Evolutionary conservation across 192 early-diverging fungal species (phyloP), one percentile per base, ranked within the genome.

Genomic region (Coemansia sp.): DNA sequence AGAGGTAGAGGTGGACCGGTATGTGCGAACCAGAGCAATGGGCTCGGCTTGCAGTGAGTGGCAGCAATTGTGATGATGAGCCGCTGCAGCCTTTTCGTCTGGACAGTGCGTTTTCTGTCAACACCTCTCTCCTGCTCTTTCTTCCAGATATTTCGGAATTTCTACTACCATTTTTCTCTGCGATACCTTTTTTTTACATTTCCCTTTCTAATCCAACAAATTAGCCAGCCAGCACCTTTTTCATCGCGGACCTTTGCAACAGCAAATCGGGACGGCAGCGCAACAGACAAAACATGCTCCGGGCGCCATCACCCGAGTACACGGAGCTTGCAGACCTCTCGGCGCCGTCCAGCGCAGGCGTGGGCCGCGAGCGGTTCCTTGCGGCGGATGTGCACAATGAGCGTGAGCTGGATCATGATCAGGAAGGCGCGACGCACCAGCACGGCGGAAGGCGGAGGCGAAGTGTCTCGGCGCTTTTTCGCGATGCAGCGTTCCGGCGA

Each of bases 301-400:
- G 66, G 18, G 58, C 61, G 18, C 57, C 45, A 38, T 64, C 56
- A 19, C 75, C 76, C 54, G 80, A 82, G 52, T 82, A 82, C 57
- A 71, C 75, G 1, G 80, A 82, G 63, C 71, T 82, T 18, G 57
- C 80, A 7, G 71, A 74, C 57, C 44, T 77, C 19, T 45, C 75
- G 26, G 40, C 37, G 9, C 58, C 66, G 10, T 45, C 67, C 18
- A 49, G 44, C 56, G 56, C 23, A 62, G 39, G 21, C 43, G 41
- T 61, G 5, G 38, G 63, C 5, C 42, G 45, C 23, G 71, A 73
- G 53, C 68, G 64, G 15, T 26, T 59, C 6, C 64, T 73, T 39
- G 45, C 50, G 15, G 52, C 67, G 26, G 11, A 44, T 43, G 37
- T 37, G 16, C 32, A 10, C 41, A 19, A 49, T 12, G 60, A 65